Base-by-base conservation (phyloP, 805 yeast genomes). In the Nakazawaea molendinolei region DNA sequence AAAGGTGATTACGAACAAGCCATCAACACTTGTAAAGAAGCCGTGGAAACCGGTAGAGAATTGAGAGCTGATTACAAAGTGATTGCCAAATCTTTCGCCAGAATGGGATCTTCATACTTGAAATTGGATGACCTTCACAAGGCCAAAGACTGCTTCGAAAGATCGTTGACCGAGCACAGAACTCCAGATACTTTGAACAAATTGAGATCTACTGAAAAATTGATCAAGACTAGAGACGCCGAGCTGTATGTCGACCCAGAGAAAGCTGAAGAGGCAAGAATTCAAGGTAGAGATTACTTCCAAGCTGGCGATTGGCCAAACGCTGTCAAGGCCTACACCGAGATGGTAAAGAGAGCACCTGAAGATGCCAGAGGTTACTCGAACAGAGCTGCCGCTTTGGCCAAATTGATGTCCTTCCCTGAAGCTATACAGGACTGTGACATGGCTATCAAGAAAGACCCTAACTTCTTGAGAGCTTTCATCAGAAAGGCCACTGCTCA, bases 321-420 rank as follows among this genome's bases (percentile, higher is more conserved):
- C 46, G 97, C 97, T 16, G 96, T 92, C 29, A 83, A 84, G 58
- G 83, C 95, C 4, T 92, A 92, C 63, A 71, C 94, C 33, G 98
- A 92, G 64, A 92, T 92, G 89, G 70, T 90, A 51, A 86, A 87
- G 65, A 83, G 99, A 59, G 87, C 89, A n/a, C 99, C 99, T 39
- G 77, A 77, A 39, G 97, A 92, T 61, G 94, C 95, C 17, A 78
- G 96, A 61, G 97, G 97, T 40, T 92, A 87, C 61, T 87, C 95
- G 23, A 92, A 92, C 68, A 83, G 99, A 64, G 98, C 99, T 36
- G 98, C 98, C 26, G 95, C 95, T 2, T 74, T 83, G 56, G 80
- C 95, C 31, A 92, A 92, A 63, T 74, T 92, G 48, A 76, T 90
- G 84, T 86, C 96, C 9, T 92, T 90, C 83, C 97, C 97, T 14